A percentile compares a stretch with the other conserved stretches of the same genome.
These are phyloP conservation scores for Platanthera zijinensis DNA, from an alignment of 106 monocot species.

Conservation along the genomic window DNA sequence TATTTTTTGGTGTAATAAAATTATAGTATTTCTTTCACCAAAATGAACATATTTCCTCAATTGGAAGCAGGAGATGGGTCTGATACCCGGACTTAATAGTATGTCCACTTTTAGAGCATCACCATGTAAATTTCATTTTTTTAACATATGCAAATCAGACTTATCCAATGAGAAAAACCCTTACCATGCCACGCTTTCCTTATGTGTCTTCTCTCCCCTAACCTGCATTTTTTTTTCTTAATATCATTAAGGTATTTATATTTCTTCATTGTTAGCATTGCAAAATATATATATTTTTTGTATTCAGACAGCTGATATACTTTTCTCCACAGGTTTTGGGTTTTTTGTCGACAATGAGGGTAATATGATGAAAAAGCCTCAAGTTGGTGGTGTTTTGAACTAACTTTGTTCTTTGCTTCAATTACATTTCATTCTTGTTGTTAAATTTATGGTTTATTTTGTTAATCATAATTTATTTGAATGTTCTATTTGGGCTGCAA, in stretches of 20 bases:
- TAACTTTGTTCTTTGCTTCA: not conserved
- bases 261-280: not conserved
- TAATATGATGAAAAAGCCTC: slow-evolving; percentile 68
- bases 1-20: no score
- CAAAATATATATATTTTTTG: not conserved
- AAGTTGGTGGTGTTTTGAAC: slow-evolving; percentile 46
- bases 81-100: no score
- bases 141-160: not conserved
- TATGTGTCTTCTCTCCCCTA: not conserved
- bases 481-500: no score
- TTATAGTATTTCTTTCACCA: no score
- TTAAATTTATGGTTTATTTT: no score
- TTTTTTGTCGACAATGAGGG: slow-evolving; percentile 78
- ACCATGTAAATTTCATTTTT: not conserved
- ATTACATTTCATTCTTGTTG: not conserved
- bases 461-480: no score
- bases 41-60: no score
- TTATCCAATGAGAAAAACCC: not conserved
- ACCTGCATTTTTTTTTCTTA: not conserved
- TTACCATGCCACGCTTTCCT: not conserved
- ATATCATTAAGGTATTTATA: slow-evolving; percentile 1
- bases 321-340: slow-evolving; percentile 67
- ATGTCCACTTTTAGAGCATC: no score
- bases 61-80: no score
- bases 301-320: not conserved